Evolutionary conservation across 495 filamentous ascomycete species (phyloP).

Genomic region (Aspergillus avenaceus): DNA sequence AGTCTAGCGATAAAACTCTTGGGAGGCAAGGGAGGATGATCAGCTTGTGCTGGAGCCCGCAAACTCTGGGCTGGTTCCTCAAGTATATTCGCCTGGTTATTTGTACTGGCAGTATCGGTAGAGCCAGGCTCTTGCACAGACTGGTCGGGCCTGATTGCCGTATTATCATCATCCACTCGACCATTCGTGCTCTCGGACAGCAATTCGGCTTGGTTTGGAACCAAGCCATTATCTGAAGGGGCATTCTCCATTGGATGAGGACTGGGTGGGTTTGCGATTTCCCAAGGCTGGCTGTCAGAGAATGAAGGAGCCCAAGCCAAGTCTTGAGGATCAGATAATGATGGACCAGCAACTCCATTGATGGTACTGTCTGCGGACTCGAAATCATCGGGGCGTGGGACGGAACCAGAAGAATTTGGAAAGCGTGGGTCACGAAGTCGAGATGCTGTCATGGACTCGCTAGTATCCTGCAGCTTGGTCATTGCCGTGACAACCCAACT

Average conservation of each 20-base stretch:
- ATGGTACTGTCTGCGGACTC: neutral
- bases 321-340: neutral
- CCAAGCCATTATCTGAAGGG: neutral
- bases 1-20: constrained; percentile 16
- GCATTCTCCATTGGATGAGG: neutral
- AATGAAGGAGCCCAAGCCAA: neutral
- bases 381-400: neutral
- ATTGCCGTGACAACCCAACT: constrained; percentile 43
- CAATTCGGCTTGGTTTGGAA: neutral
- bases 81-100: neutral
- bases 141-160: neutral
- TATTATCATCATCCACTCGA: neutral
- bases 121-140: neutral
- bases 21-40: constrained; percentile 7
- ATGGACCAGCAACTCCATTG: neutral
- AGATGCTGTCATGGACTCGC: neutral
- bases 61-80: neutral
- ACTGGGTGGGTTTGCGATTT: constrained; percentile 1
- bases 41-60: neutral
- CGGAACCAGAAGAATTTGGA: neutral
- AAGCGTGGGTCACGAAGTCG: neutral
- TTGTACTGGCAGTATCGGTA: neutral
- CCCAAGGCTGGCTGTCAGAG: constrained; percentile 1
- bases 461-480: constrained; percentile 18
- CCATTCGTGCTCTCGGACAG: neutral